phyloP scores from a whole-genome alignment of 768 basidiomycete genomes.

The Naganishia onofrii region DNA sequence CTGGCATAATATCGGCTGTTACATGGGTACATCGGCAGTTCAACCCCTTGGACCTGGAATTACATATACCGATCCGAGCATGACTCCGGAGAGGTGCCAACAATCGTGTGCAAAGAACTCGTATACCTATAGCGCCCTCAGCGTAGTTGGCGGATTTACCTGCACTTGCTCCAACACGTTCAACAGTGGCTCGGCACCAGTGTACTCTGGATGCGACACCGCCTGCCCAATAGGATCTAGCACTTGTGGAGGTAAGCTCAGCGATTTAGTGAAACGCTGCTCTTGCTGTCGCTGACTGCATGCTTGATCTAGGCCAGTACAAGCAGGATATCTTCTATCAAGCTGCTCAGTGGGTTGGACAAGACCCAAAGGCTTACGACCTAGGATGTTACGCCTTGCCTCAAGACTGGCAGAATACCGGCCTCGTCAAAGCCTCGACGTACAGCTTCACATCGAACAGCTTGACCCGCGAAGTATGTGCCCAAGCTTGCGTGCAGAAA shows the following conservation, averaged over 20 bases:
- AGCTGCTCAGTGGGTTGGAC: background rate
- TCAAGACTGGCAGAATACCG: background rate
- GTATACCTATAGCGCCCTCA: slow-evolving; percentile 31
- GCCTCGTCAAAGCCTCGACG: background rate
- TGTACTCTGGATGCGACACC: slow-evolving; percentile 21
- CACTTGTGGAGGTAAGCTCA: slow-evolving; percentile 31
- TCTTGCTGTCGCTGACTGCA: background rate
- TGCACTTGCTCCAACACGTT: slow-evolving; percentile 8
- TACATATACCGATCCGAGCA: slow-evolving; percentile 31
- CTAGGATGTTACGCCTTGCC: background rate
- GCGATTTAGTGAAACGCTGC: background rate
- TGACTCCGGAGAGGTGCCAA: slow-evolving; percentile 33
- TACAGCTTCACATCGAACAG: slow-evolving; percentile 38
- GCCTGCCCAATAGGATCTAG: slow-evolving; percentile 29
- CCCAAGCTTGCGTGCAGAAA: slow-evolving; percentile 38
- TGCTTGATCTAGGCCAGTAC: slow-evolving; percentile 9
- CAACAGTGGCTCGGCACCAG: background rate
- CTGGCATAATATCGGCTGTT: slow-evolving; percentile 36
- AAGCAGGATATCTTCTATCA: slow-evolving; percentile 34
- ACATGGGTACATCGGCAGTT: background rate
- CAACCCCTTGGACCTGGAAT: slow-evolving; percentile 25
- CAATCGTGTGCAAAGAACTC: slow-evolving; percentile 29
- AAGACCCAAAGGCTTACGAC: background rate
- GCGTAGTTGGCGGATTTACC: background rate
- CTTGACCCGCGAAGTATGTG: slow-evolving; percentile 43